Percentiles rank a stretch among this genome's conserved stretches.
These are phyloP conservation scores for Daldinia caldariorum DNA, from an alignment of 495 filamentous ascomycete species.

Conservation along the genomic window DNA sequence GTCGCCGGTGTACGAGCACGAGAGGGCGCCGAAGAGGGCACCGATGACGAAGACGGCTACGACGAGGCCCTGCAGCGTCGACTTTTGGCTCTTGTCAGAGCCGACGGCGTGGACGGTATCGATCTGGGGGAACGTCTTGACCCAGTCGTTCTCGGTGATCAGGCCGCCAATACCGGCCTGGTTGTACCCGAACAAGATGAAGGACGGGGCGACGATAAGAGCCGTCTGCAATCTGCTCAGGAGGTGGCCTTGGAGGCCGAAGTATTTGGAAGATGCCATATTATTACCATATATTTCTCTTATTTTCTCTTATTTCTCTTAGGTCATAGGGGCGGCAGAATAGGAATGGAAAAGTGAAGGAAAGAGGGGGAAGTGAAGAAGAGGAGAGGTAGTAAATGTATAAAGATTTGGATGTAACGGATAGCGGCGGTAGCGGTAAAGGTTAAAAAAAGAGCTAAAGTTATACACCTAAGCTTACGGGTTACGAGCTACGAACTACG, in stretches of 20 bases:
- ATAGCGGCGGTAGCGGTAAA: conserved; percentile 1
- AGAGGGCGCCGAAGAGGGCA: conserved; percentile 62
- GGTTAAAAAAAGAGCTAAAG: not conserved
- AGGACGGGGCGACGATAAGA: conserved; percentile 55
- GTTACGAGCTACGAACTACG: too few relatives aligned
- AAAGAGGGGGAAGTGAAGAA: not conserved
- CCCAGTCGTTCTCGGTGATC: conserved; percentile 52
- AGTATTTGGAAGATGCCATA: conserved; percentile 31
- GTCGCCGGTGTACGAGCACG: conserved; percentile 62
- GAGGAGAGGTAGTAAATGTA: not conserved
- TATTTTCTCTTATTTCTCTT: too few relatives aligned
- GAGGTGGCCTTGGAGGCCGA: conserved; percentile 41
- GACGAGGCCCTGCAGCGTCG: conserved; percentile 56
- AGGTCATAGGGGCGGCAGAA: conserved; percentile 9
- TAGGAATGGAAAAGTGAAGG: not conserved
- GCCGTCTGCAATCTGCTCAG: conserved; percentile 38
- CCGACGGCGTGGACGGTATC: conserved; percentile 59
- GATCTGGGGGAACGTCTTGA: conserved; percentile 61
- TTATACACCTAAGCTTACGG: not conserved
- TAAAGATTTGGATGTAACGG: not conserved
- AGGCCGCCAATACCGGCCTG: conserved; percentile 61
- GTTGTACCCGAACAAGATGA: conserved; percentile 64
- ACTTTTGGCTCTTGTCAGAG: conserved; percentile 46
- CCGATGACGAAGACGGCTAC: conserved; percentile 49
- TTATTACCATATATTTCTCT: not conserved